Base-by-base conservation (phyloP, 148 eudicot genomes). In the Heliosperma pusillum region DNA sequence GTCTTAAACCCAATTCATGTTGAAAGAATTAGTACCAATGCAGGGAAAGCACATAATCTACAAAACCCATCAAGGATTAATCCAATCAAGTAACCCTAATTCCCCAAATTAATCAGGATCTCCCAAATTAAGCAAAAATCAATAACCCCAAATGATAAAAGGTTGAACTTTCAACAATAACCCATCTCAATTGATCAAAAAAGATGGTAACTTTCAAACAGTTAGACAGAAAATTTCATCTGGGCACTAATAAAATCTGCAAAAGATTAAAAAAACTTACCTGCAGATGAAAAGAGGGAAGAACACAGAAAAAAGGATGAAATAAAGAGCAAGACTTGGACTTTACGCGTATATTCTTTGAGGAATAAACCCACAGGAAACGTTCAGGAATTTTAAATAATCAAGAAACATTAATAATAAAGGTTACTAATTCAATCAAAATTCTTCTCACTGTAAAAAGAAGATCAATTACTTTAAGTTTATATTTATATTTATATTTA, bases 331-430 rank as follows among this genome's bases (percentile, higher is more conserved):
- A 36, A 65, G 42, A 71, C 52, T 73, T 66, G 33, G 47, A 30
- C 24, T 70, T 55, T 26, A 80, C 20, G 72, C 76, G 72, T 74
- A 22, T 66, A 74, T 70, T 78, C 27, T 65, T 3, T 36, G 70
- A 69, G 74, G 78, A 77, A 81, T 66, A 72, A 81, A 72, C 76
- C 78, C 30, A 27, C n/a, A 45, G 7, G 45, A 26, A 13, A 69
- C 24, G 61, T 26, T 70, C 61, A 15, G 9, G n/a, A 70, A 56
- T 27, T 19, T 42, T 21, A 21, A 21, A 25, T 70, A 19, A 7
- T 20, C 1, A 20, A n/a, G 42, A 36, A 36, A 36, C 42, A 36
- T 6, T 6, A 36, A 36, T 36, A 33, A 33, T 33, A 3, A 33
- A 33, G 36, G 36, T 33, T 33, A 33, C 36, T 33, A 33, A 33